These are phyloP conservation scores for Aspergillus felis DNA, from an alignment of 2,329 filamentous ascomycete genomes.

Conservation along the genomic window DNA sequence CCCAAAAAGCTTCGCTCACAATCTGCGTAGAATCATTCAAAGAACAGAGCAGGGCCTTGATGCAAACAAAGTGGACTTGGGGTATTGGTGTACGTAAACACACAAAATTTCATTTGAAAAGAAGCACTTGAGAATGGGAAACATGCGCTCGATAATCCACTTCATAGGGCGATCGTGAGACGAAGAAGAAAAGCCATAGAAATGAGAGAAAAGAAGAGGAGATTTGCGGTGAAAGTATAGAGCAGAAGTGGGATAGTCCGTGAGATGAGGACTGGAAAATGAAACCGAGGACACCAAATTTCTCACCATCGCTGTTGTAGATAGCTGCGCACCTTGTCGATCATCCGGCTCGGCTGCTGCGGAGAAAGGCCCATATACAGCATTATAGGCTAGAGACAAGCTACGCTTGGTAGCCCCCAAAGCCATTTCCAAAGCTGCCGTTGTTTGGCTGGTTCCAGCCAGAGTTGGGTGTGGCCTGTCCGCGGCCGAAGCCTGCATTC, in stretches of 20 bases:
- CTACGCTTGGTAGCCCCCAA: conserved; percentile 59
- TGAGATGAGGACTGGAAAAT: conserved; percentile 4
- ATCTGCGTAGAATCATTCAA: conserved; percentile 29
- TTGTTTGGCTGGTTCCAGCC: conserved; percentile 53
- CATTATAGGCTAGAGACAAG: conserved; percentile 6
- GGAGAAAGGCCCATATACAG: conserved; percentile 10
- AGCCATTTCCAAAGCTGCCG: conserved; percentile 52
- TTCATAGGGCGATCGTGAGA: conserved; percentile 27
- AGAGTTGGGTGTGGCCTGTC: conserved; percentile 51
- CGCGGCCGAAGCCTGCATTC: conserved; percentile 81
- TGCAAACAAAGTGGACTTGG: conserved; percentile 36
- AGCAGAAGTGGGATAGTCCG: not conserved
- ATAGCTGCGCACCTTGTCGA: conserved; percentile 8
- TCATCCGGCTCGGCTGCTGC: conserved; percentile 7
- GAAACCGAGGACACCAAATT: conserved; percentile 3
- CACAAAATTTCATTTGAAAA: conserved; percentile 43
- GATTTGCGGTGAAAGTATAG: conserved; percentile 13
- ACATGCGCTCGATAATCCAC: conserved; percentile 38
- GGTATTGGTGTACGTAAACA: conserved; percentile 42
- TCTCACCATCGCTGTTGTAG: conserved; percentile 13
- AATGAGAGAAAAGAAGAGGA: conserved; percentile 12
- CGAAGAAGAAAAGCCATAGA: conserved; percentile 8
- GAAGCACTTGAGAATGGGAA: conserved; percentile 31
- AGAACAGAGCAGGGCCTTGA: conserved; percentile 27
- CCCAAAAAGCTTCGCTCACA: conserved; percentile 27